Evolutionary conservation across 257 asterid species (phyloP).

Genomic region (Gardenia jasminoides): DNA sequence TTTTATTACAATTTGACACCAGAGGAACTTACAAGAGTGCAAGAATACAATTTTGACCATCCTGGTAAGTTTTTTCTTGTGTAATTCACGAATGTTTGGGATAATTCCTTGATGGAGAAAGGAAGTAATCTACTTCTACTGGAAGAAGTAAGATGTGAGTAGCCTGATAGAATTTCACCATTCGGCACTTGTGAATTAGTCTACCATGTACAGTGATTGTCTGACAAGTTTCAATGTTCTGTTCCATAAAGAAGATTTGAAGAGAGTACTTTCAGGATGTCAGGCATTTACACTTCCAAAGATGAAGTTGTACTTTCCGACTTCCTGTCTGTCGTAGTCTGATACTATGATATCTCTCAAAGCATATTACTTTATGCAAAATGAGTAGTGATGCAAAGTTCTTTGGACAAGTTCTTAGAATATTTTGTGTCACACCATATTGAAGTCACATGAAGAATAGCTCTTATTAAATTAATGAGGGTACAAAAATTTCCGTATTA

Average conservation of each 20-base stretch:
- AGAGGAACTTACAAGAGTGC: conserved; percentile 81
- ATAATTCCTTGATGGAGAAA: not conserved
- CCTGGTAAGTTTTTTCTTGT: conserved; percentile 63
- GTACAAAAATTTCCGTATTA: not conserved
- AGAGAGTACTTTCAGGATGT: not conserved
- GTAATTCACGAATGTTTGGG: not conserved
- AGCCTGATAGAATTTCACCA: not conserved
- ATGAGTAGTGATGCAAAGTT: not conserved
- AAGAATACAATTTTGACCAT: conserved; percentile 98
- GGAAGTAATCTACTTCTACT: not conserved
- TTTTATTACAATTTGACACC: conserved; percentile 81
- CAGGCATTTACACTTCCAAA: not conserved
- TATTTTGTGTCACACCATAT: not conserved
- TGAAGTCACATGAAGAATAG: not conserved
- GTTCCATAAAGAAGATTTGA: not conserved
- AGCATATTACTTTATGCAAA: not conserved
- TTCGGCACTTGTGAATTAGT: not conserved
- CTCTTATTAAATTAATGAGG: not conserved
- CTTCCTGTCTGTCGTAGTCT: not conserved
- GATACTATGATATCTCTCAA: not conserved
- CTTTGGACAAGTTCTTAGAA: not conserved
- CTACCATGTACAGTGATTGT: not conserved
- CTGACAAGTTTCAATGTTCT: not conserved
- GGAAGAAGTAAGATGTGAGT: not conserved
- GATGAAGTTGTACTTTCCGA: not conserved